Percentiles rank a stretch among this genome's conserved stretches.
Conservation (phyloP, 2,329 filamentous ascomycete species). For the Stachybotrys echinatus region DNA sequence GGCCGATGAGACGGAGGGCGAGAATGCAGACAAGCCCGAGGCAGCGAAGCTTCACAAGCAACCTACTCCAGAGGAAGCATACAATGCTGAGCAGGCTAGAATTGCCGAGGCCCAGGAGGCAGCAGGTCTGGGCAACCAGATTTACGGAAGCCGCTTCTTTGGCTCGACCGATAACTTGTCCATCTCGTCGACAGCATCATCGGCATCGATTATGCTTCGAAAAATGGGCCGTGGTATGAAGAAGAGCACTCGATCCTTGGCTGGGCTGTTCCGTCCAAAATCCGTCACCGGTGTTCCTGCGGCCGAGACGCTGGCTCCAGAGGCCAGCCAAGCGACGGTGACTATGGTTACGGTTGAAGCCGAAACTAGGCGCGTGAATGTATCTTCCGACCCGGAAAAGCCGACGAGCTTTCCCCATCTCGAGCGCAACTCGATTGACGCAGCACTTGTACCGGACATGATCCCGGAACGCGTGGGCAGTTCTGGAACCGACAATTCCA, state of each 20-base stretch:
- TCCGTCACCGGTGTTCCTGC: constrained; percentile 76
- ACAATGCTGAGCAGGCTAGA: constrained; percentile 83
- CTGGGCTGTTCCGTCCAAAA: constrained; percentile 91
- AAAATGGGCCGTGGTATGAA: constrained; percentile 99
- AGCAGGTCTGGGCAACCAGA: constrained; percentile 83
- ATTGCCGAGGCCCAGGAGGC: constrained; percentile 93
- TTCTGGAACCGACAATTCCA: constrained; percentile 55
- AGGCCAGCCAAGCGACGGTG: constrained; percentile 75
- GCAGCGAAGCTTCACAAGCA: constrained; percentile 61
- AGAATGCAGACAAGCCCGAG: constrained; percentile 26
- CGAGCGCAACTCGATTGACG: constrained; percentile 76
- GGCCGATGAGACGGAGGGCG: constrained; percentile 59
- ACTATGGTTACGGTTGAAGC: constrained; percentile 96
- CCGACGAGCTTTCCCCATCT: constrained; percentile 73
- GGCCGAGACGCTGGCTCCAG: constrained; percentile 59
- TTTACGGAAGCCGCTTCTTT: constrained; percentile 86
- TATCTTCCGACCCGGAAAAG: constrained; percentile 63
- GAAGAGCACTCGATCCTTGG: constrained; percentile 83
- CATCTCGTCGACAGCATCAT: constrained; percentile 84
- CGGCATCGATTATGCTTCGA: constrained; percentile 87
- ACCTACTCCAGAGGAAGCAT: constrained; percentile 54
- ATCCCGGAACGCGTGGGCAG: constrained; percentile 48
- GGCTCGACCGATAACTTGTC: constrained; percentile 93
- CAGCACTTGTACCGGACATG: constrained; percentile 40
- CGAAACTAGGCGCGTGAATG: constrained; percentile 77